Conservation (phyloP, 2,329 filamentous ascomycete species). For the Fusarium sp. region DNA sequence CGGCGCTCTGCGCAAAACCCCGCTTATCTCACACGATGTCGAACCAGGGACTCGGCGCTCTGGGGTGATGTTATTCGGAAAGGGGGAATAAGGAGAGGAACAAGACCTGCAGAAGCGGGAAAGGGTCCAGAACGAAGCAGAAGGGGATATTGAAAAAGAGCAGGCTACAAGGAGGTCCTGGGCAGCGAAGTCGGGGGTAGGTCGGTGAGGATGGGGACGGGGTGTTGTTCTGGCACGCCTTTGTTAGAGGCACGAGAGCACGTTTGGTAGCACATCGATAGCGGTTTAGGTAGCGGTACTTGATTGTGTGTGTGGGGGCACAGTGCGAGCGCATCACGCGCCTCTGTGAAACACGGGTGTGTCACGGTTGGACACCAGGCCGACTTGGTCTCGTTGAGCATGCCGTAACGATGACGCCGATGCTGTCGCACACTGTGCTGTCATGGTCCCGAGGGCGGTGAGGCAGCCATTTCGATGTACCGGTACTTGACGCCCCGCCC, state of each 20-base stretch:
- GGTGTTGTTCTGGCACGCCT: constrained; percentile 27
- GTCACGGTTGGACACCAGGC: not conserved
- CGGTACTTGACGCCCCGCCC: constrained; percentile 33
- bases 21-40: constrained; percentile 35
- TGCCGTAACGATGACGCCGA: constrained; percentile 37
- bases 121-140: constrained; percentile 7
- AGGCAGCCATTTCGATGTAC: constrained; percentile 24
- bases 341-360: constrained; percentile 1
- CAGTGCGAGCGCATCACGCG: constrained; percentile 38
- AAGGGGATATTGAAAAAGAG: constrained; percentile 26
- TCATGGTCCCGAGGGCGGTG: constrained; percentile 18
- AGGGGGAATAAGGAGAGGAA: not conserved
- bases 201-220: constrained; percentile 29
- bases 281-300: constrained; percentile 37
- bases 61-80: constrained; percentile 22
- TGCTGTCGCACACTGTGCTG: constrained; percentile 35
- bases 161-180: constrained; percentile 23
- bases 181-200: constrained; percentile 40
- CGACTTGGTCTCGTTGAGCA: not conserved
- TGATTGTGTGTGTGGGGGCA: constrained; percentile 6
- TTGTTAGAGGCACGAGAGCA: constrained; percentile 45
- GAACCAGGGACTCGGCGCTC: constrained; percentile 14
- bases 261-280: constrained; percentile 34
- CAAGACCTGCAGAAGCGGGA: constrained; percentile 5
- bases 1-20: constrained; percentile 31